A percentile compares a stretch with the other conserved stretches of the same genome.
These are phyloP conservation scores for Didymellaceae sp. DNA, from an alignment of 2,329 filamentous ascomycete species.

Conservation along the genomic window DNA sequence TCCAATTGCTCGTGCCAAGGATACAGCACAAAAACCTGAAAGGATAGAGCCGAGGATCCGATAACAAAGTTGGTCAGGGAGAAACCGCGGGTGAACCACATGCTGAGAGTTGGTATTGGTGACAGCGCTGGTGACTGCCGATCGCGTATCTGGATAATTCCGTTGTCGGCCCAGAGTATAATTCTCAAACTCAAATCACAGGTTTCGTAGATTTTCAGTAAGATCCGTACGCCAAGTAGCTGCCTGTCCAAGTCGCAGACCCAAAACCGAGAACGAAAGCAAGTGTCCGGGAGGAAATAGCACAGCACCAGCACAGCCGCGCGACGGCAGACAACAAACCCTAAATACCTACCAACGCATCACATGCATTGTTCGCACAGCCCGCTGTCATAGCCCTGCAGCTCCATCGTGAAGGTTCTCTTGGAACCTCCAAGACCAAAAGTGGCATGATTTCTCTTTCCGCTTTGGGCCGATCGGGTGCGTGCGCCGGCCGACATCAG, in stretches of 20 bases:
- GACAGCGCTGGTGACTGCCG: neutral
- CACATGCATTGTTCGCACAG: conserved; percentile 11
- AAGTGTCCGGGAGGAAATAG: too few relatives aligned
- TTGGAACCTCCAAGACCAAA: conserved; percentile 10
- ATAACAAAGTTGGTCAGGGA: conserved; percentile 71
- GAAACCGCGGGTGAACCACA: conserved; percentile 59
- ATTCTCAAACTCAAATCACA: too few relatives aligned
- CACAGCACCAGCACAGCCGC: too few relatives aligned
- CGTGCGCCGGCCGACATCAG: conserved; percentile 26
- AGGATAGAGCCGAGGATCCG: conserved; percentile 68
- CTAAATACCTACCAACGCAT: too few relatives aligned
- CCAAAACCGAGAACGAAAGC: too few relatives aligned
- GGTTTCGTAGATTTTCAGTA: too few relatives aligned
- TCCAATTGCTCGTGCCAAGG: conserved; percentile 73
- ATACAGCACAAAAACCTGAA: conserved; percentile 74
- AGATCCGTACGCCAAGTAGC: too few relatives aligned
- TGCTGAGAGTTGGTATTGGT: conserved; percentile 17
- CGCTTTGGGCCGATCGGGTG: conserved; percentile 23
- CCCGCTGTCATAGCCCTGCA: neutral
- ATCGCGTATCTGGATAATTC: neutral
- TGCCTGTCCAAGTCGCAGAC: too few relatives aligned
- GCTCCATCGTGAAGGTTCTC: neutral
- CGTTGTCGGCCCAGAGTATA: neutral
- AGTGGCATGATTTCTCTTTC: conserved; percentile 32
- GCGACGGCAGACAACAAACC: too few relatives aligned